A percentile compares a stretch with the other conserved stretches of the same genome.
Conservation (phyloP, 345 rosid genomes). For the Eucalyptus virginea region DNA sequence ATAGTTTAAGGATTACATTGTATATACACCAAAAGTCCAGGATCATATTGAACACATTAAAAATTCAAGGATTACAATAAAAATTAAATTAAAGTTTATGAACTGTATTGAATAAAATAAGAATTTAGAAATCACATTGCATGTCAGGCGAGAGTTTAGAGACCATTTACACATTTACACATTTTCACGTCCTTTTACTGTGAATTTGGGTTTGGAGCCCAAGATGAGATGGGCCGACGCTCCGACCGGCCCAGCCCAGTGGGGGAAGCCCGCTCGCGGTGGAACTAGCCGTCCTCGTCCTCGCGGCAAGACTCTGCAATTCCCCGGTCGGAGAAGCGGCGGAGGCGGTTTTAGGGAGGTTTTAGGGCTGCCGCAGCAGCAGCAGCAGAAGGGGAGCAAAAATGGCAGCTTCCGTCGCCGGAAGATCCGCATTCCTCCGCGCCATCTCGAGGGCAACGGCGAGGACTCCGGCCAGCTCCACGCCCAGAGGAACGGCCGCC, state of each 20-base stretch:
- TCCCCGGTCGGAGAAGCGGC: neutral
- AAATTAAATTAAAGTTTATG: rapidly evolving
- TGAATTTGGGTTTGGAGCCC: neutral
- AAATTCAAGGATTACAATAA: rapidly evolving
- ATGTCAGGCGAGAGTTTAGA: rapidly evolving
- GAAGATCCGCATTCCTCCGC: constrained; percentile 33
- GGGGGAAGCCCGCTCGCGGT: neutral
- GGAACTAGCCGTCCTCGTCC: neutral
- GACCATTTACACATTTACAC: neutral
- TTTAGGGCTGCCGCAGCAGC: constrained; percentile 4
- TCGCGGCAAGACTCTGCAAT: neutral
- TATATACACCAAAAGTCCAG: rapidly evolving
- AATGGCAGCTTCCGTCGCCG: constrained; percentile 19
- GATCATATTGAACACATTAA: rapidly evolving
- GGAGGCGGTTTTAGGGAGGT: neutral
- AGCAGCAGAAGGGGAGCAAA: neutral
- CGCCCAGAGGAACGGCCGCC: neutral
- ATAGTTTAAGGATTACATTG: rapidly evolving
- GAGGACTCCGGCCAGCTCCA: neutral
- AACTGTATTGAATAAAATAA: rapidly evolving
- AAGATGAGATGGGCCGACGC: neutral
- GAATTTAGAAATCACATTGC: rapidly evolving
- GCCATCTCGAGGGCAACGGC: constrained; percentile 15
- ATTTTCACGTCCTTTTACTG: neutral
- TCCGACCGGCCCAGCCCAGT: neutral